phyloP scores from a whole-genome alignment of 2,329 filamentous ascomycete genomes.

The Trichoderma sp. region DNA sequence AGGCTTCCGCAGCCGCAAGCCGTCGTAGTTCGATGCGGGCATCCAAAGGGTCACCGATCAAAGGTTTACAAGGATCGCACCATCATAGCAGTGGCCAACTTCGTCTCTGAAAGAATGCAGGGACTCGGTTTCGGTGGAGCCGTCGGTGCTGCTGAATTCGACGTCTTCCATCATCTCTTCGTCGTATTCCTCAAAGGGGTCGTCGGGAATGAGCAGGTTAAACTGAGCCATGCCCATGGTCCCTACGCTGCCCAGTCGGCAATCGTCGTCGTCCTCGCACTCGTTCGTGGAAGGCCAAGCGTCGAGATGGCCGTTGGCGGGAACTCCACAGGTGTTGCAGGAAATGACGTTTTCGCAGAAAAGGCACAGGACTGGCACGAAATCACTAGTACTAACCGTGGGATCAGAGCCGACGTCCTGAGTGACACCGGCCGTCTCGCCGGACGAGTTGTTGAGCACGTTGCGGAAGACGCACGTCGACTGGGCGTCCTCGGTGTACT shows the following conservation, averaged over 20 bases:
- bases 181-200: slow-evolving; percentile 39
- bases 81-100: slow-evolving; percentile 22
- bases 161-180: slow-evolving; percentile 36
- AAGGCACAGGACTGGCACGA: slow-evolving; percentile 44
- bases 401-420: slow-evolving; percentile 97
- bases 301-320: slow-evolving; percentile 25
- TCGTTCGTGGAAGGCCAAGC: background rate
- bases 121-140: slow-evolving; percentile 8
- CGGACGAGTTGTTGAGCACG: slow-evolving; percentile 83
- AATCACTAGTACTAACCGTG: slow-evolving; percentile 73
- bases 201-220: slow-evolving; percentile 29
- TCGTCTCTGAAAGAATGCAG: background rate
- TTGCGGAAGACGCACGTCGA: slow-evolving; percentile 96
- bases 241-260: slow-evolving; percentile 9
- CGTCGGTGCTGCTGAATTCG: slow-evolving; percentile 23
- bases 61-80: slow-evolving; percentile 25
- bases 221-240: slow-evolving; percentile 33
- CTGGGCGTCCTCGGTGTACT: slow-evolving; percentile 81
- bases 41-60: slow-evolving; percentile 15
- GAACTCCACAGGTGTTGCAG: slow-evolving; percentile 40
- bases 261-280: slow-evolving; percentile 14
- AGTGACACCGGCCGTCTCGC: slow-evolving; percentile 94
- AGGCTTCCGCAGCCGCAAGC: background rate
- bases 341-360: slow-evolving; percentile 45
- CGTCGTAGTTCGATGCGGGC: background rate